Conservation (phyloP, 2,329 filamentous ascomycete genomes). For the Blastomyces silverae region DNA sequence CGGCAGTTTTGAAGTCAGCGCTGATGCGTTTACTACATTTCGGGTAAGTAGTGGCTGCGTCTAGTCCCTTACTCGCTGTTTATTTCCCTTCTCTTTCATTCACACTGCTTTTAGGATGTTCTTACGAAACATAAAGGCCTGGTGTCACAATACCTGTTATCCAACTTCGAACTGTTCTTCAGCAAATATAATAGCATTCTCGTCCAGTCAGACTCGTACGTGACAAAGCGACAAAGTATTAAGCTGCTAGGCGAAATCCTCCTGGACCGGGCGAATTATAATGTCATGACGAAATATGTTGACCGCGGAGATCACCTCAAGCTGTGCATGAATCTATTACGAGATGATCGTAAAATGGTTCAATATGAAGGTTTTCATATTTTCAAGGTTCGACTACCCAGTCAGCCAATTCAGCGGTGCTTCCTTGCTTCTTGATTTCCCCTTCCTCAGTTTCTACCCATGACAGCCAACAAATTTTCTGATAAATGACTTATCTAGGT, state of each 20-base stretch:
- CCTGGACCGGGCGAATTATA: conserved; percentile 92
- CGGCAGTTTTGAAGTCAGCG: conserved; percentile 91
- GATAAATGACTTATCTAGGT: conserved; percentile 47
- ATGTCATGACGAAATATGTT: conserved; percentile 95
- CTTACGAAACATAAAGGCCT: conserved; percentile 89
- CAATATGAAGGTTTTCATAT: conserved; percentile 99
- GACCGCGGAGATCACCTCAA: conserved; percentile 93
- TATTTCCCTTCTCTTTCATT: not conserved
- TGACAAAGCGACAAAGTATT: conserved; percentile 96
- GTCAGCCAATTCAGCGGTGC: not conserved
- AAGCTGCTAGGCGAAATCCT: conserved; percentile 93
- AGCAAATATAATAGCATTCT: conserved; percentile 78
- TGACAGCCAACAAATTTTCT: not conserved
- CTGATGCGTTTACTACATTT: conserved; percentile 96
- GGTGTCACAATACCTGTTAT: conserved; percentile 76
- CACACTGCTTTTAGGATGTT: conserved; percentile 58
- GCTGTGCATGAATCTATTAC: conserved; percentile 93
- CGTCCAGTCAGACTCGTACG: conserved; percentile 89
- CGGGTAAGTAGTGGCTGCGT: conserved; percentile 52
- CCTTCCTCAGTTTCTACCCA: not conserved
- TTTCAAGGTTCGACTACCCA: conserved; percentile 62
- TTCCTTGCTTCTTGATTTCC: not conserved
- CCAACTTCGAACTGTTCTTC: conserved; percentile 93
- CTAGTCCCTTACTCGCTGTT: not conserved
- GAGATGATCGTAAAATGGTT: conserved; percentile 96